Base-by-base conservation (phyloP, 768 basidiomycete species). In the Hysterangium stoloniferum region DNA sequence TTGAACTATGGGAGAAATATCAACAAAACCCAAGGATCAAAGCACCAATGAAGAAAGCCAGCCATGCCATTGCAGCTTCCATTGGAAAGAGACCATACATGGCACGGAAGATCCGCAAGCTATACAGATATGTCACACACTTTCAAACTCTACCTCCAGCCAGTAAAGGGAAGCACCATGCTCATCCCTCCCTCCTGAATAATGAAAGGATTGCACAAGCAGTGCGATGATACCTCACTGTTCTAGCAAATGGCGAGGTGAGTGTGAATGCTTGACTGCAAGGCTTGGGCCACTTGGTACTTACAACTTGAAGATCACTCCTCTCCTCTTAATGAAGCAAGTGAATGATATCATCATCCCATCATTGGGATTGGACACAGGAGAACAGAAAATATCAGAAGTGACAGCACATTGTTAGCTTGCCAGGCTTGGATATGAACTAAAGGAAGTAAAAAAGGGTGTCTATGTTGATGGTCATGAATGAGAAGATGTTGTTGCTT, bases 321-420 rank as follows among this genome's bases (percentile, higher is more conserved):
- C 52, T 11, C 27, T 6, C 6, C 9, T 8, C 20, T 48, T 53
- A 29, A 22, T 19, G 12, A 25, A 19, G 19, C 52, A 53, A 52
- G 52, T 53, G 9, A 53, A 52, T 37, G 36, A 52, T 22, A 48
- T 53, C 9, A 51, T 53, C 19, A 29, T 53, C 3, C 52, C 52
- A 33, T 17, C 52, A 4, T 22, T 53, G 12, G 27, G 27, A 17
- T 48, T 50, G 6, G 37, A 40, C 6, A 15, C 22, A 8, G 37
- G 8, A 40, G 37, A 22, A n/a, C 8, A 7, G 6, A 40, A 40
- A 22, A 40, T 40, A 8, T 19, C 17, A 6, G 37, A 40, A 19
- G 22, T 8, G n/a, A n/a, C n/a, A n/a, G 37, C 17, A 17, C n/a
- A 19, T 8, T 6, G 37, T 6, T 40, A 22, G 37, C 17, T 40